Evolutionary conservation across 352 stramenopile species (phyloP), one percentile per base, ranked within the genome.

Genomic region (Pythium apleroticum): DNA sequence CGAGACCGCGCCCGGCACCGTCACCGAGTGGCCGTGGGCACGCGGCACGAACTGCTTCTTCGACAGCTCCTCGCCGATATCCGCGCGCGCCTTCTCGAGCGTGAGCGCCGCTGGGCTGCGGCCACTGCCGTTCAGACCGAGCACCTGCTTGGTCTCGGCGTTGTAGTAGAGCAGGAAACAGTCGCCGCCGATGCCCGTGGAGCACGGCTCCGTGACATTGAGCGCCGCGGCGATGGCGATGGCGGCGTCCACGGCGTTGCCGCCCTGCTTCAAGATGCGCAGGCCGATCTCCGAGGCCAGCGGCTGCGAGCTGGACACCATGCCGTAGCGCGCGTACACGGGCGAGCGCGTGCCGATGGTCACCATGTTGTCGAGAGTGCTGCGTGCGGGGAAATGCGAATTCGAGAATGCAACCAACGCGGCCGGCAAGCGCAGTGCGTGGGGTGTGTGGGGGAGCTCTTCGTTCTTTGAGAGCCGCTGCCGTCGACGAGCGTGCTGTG

Each of bases 131-230:
- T 99, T 99, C 50, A 99, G 77, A 2, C 81, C 88, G 15, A 71
- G 75, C 25, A 99, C 94, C 39, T 88, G 73, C 57, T 89, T 89
- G 12, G 70, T 93, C 20, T 74, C 69, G 20, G 88, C 86, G 69
- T 98, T 84, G 69, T 96, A 99, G 76, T 92, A 98, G 30, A 99
- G 87, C 67, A 97, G 76, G 74, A 99, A 99, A 78, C 94, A 98
- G 80, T 99, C 97, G 30, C 91, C 91, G 30, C 77, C 91, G 48
- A 93, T 90, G 55, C 86, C 86, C 3, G 86, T 96, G 17, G 80
- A 91, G 73, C 80, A 88, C 9, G 80, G 85, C 55, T 93, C 82
- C 46, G 82, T 89, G 43, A 91, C 72, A 63, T 77, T 79, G 54
- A 88, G 69, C 41, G 78, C 69, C 27, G 80, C 77, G 22, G 82